These are phyloP conservation scores for Trichoderma endophyticum DNA, from an alignment of 2,329 filamentous ascomycete species.

Conservation along the genomic window DNA sequence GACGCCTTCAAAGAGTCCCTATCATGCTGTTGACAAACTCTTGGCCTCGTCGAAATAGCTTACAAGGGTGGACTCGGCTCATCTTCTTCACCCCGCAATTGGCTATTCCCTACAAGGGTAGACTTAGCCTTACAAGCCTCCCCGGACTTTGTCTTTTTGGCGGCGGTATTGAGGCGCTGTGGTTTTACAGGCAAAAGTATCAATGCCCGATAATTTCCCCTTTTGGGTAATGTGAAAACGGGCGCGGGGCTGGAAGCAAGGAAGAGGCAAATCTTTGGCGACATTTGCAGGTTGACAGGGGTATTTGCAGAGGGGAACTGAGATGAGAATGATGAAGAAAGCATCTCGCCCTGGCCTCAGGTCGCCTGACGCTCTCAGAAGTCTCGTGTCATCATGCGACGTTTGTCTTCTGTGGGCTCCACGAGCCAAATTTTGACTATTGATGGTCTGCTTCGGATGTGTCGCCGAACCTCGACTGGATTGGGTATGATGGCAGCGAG, in stretches of 20 bases:
- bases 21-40: background rate
- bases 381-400: background rate
- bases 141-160: background rate
- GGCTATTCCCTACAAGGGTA: background rate
- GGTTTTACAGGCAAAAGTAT: background rate
- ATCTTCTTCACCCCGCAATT: constrained; percentile 15
- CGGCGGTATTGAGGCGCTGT: background rate
- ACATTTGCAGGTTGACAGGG: background rate
- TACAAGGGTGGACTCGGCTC: background rate
- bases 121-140: background rate
- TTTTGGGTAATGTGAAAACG: background rate
- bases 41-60: background rate
- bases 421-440: background rate
- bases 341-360: background rate
- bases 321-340: background rate
- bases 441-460: background rate
- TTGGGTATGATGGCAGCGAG: background rate
- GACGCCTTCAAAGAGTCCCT: background rate
- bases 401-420: background rate
- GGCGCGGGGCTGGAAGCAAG: background rate
- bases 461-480: background rate
- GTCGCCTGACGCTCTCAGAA: background rate
- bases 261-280: background rate
- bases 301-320: background rate
- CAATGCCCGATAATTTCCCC: constrained; percentile 12